These are phyloP conservation scores for Kodamaea neixiangensis DNA, from an alignment of 805 yeast genomes.

Conservation along the genomic window DNA sequence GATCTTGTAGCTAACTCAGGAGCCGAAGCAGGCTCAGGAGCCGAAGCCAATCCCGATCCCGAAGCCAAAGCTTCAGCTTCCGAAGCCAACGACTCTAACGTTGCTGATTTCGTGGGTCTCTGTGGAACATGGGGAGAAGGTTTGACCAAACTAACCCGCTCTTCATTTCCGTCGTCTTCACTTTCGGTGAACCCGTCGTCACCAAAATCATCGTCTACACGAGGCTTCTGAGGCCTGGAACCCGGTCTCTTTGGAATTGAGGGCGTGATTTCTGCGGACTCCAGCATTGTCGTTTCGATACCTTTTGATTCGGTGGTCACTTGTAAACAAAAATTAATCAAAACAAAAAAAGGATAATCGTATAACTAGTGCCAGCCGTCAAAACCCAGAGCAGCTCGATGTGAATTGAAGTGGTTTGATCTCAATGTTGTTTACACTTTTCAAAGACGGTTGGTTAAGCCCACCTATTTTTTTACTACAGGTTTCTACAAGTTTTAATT, in stretches of 20 bases:
- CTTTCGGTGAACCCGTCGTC: slow-evolving; percentile 6
- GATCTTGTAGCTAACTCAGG: neutral
- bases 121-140: slow-evolving; percentile 20
- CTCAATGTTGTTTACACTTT: neutral
- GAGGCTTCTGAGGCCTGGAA: slow-evolving; percentile 2
- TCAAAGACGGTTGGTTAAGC: neutral
- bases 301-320: slow-evolving; percentile 1
- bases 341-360: neutral
- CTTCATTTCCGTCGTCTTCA: slow-evolving; percentile 2
- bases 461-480: no score
- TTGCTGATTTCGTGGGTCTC: slow-evolving; percentile 15
- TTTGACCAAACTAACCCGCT: neutral
- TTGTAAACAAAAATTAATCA: slow-evolving; percentile 5
- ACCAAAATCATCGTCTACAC: neutral
- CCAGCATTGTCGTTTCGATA: neutral
- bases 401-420: neutral
- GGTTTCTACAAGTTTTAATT: no score
- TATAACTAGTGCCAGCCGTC: neutral
- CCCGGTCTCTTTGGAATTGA: slow-evolving; percentile 31
- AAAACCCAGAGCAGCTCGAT: neutral
- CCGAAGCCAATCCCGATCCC: neutral
- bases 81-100: neutral
- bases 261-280: slow-evolving; percentile 32
- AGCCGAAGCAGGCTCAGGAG: neutral
- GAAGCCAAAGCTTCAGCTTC: neutral